A percentile compares a stretch with the other conserved stretches of the same genome.
These are phyloP conservation scores for Physaria fendleri DNA, from an alignment of 345 rosid genomes.

Conservation along the genomic window DNA sequence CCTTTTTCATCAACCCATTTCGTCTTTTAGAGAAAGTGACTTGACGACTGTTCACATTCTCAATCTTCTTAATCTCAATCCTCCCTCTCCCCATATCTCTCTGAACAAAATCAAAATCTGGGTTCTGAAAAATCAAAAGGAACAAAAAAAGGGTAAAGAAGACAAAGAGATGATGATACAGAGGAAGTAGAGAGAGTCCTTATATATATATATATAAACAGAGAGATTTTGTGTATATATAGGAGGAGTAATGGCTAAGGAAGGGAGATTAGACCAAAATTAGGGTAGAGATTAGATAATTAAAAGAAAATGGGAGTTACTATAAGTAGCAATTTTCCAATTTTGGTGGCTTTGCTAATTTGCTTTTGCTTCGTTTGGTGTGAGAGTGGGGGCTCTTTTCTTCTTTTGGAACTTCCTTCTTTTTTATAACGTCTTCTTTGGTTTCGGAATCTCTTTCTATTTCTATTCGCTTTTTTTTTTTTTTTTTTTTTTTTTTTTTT, in stretches of 20 bases:
- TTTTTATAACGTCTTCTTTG: constrained; percentile 20
- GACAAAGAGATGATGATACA: background rate
- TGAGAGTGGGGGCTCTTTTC: constrained; percentile 27
- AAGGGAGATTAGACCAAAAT: constrained; percentile 26
- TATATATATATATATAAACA: background rate
- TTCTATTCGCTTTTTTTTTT: background rate
- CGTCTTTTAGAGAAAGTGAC: constrained; percentile 94
- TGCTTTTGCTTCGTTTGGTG: constrained; percentile 19
- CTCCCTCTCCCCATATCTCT: constrained; percentile 75
- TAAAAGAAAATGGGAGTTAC: constrained; percentile 19
- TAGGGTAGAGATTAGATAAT: constrained; percentile 23
- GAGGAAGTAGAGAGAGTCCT: constrained; percentile 8
- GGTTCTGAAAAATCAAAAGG: background rate
- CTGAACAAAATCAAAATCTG: background rate
- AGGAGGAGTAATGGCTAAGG: constrained; percentile 3
- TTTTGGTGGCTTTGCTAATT: constrained; percentile 32
- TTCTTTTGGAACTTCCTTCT: constrained; percentile 21
- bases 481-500: background rate
- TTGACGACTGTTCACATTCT: constrained; percentile 93
- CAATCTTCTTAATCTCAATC: constrained; percentile 89
- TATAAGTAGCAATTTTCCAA: constrained; percentile 33
- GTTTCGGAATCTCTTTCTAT: background rate
- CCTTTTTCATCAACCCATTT: constrained; percentile 78
- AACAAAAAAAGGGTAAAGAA: background rate
- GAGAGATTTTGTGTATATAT: background rate